These are phyloP conservation scores for Mycena galopus DNA, from an alignment of 768 basidiomycete species.

Conservation along the genomic window DNA sequence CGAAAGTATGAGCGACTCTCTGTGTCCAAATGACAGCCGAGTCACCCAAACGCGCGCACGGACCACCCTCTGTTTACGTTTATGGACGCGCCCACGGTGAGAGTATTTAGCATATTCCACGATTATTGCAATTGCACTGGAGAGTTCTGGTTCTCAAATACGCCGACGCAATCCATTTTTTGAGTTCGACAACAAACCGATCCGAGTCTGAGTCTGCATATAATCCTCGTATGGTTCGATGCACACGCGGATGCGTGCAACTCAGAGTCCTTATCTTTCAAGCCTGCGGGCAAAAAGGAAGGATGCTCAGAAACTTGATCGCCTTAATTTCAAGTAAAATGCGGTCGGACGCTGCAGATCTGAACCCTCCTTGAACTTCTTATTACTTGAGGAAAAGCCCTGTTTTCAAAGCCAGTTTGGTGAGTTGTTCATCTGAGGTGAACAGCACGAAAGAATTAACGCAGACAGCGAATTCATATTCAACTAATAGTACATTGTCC, in stretches of 20 bases:
- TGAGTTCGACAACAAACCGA: background rate
- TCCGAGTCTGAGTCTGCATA: background rate
- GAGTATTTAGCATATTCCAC: background rate
- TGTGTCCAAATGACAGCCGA: background rate
- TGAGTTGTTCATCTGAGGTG: no score
- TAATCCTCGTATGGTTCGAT: background rate
- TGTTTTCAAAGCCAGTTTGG: no score
- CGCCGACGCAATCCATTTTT: background rate
- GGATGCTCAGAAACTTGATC: no score
- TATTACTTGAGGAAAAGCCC: no score
- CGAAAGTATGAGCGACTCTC: background rate
- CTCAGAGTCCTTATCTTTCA: background rate
- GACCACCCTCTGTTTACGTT: slow-evolving; percentile 26
- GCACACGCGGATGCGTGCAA: no score
- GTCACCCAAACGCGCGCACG: slow-evolving; percentile 22
- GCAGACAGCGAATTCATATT: background rate
- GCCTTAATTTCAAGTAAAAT: no score
- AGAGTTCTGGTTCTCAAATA: background rate
- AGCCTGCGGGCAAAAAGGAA: no score
- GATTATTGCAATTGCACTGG: background rate
- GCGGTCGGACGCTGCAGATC: no score
- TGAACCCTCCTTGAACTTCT: no score
- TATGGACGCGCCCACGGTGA: slow-evolving; percentile 2
- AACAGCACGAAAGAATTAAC: background rate
- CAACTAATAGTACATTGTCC: slow-evolving; percentile 12